Conservation (phyloP, 2,329 filamentous ascomycete species). For the Penicillium sp. region DNA sequence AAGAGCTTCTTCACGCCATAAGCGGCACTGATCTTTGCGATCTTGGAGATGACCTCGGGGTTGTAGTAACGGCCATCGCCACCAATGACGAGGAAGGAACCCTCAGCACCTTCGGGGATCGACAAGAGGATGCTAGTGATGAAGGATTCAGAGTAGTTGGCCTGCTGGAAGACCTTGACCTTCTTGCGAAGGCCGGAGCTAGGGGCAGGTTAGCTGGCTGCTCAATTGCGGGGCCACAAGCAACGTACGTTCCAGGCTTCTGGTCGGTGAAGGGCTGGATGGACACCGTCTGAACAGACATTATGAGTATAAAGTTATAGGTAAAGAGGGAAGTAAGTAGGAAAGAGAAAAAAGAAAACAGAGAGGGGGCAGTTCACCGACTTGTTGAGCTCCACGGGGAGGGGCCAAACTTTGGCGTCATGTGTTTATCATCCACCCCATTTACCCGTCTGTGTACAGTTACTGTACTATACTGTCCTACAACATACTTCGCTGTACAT, state of each 20-base stretch:
- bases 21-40: conserved; percentile 93
- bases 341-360: conserved; percentile 3
- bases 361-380: conserved; percentile 25
- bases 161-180: conserved; percentile 94
- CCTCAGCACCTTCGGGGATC: conserved; percentile 89
- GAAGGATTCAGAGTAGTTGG: conserved; percentile 95
- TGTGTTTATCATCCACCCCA: conserved; percentile 31
- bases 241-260: conserved; percentile 95
- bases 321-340: conserved; percentile 4
- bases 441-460: too few relatives aligned
- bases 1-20: conserved; percentile 99
- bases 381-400: conserved; percentile 22
- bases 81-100: conserved; percentile 89
- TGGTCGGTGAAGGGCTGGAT: conserved; percentile 86
- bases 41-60: conserved; percentile 91
- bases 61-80: conserved; percentile 98
- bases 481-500: not conserved
- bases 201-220: conserved; percentile 21
- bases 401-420: conserved; percentile 19
- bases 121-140: conserved; percentile 91
- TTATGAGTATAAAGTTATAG: conserved; percentile 6
- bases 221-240: conserved; percentile 1
- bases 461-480: not conserved
- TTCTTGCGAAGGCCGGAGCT: conserved; percentile 98
- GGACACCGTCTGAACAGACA: conserved; percentile 58